Conservation (phyloP, 1,284 basidiomycete species). For the Sphaerobolus stellatus region DNA sequence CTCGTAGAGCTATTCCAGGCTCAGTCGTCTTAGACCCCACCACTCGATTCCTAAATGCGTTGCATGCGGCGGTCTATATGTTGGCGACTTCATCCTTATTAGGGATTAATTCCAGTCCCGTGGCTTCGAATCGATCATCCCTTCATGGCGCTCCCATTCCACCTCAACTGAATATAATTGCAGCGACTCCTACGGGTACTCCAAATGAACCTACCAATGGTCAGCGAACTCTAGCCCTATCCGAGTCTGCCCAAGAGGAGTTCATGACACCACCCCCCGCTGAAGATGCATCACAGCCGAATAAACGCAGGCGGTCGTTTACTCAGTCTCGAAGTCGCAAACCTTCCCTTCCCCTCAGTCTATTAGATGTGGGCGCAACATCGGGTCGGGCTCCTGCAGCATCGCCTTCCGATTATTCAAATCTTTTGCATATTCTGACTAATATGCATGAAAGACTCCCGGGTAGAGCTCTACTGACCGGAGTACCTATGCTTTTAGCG, state of each 20-base stretch:
- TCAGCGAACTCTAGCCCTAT: conserved; percentile 25
- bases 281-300: not conserved
- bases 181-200: conserved; percentile 35
- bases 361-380: conserved; percentile 46
- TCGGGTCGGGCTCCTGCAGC: conserved; percentile 46
- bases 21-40: conserved; percentile 43
- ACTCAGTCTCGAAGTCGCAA: conserved; percentile 53
- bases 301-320: conserved; percentile 33
- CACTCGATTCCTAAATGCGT: conserved; percentile 71
- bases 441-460: conserved; percentile 71
- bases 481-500: conserved; percentile 83
- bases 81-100: conserved; percentile 70
- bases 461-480: conserved; percentile 69
- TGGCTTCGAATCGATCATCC: conserved; percentile 42
- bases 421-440: conserved; percentile 69
- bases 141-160: conserved; percentile 34
- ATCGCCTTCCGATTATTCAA: conserved; percentile 73
- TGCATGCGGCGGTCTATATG: conserved; percentile 77
- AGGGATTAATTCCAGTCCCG: conserved; percentile 35
- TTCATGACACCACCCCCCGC: conserved; percentile 3
- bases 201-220: conserved; percentile 18
- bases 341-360: conserved; percentile 49
- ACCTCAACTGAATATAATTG: conserved; percentile 37
- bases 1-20: conserved; percentile 8
- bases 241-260: conserved; percentile 14